Evolutionary conservation across 2,329 filamentous ascomycete species (phyloP), one percentile per base, ranked within the genome.

Genomic region (Colletotrichum tamarilloi): DNA sequence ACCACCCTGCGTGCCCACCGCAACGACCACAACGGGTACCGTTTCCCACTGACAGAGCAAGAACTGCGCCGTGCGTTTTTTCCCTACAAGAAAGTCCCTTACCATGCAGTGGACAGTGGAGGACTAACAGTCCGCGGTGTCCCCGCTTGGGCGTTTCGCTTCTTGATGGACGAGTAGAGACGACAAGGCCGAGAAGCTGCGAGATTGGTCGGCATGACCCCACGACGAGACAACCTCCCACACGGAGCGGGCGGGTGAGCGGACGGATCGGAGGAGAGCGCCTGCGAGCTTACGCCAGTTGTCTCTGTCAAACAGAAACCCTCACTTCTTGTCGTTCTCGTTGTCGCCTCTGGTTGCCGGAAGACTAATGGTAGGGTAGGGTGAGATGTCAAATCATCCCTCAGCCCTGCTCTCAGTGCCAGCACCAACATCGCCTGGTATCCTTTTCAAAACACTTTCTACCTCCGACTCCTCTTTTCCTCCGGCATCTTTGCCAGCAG

Each of bases 81-180:
- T 49, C 42, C 19, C 16, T 49, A 19, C 42, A 49, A 49, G 32
- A 35, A 2, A 49, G 19, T 46, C 22, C 12, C 52, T 16, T 55
- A 9, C 22, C 52, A 14, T 35, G 1, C 3, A 35, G 8, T 8
- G 19, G 30, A 22, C 30, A 35, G 28, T 24, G 28, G 28, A 35
- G 19, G 19, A 22, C 9, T 49, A 7, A 49, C 42, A 49, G 56
- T 19, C 19, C 14, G 52, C 35, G n/a, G 64, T 57, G 52, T 42
- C 68, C 62, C 64, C 57, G 63, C 68, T 22, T 42, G 14, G n/a
- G 57, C 53, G 58, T 68, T 68, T 64, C 65, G 69, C 69, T 63
- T 63, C 65, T 26, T 63, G 22, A 59, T 28, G 14, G 58, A 68
- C 58, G 69, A 28, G 32, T 14, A 35, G 26, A 30, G 19, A 68